These are phyloP conservation scores for Cornus controversa DNA, from an alignment of 148 eudicot species.

Conservation along the genomic window DNA sequence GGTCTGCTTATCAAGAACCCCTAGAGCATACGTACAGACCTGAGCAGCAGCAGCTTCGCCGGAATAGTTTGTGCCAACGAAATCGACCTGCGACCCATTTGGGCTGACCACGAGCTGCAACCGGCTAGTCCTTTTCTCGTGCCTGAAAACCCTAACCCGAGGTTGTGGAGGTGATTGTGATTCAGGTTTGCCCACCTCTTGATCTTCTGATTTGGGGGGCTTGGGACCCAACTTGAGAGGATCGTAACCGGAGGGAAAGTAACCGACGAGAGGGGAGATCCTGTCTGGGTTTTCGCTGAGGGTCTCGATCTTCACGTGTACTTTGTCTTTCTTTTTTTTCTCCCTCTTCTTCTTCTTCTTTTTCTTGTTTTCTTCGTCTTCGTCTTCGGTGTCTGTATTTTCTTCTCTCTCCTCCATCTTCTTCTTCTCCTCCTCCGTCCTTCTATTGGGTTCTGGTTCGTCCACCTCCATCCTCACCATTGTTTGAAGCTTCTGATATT, in stretches of 20 bases:
- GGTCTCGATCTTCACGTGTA: constrained; percentile 31
- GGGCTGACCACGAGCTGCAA: constrained; percentile 55
- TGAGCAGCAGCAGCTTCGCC: constrained; percentile 67
- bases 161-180: not conserved
- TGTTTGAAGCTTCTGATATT: no score
- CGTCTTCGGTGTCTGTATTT: not conserved
- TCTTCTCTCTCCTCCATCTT: not conserved
- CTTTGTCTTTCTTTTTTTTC: constrained; percentile 14
- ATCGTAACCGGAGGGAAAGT: constrained; percentile 58
- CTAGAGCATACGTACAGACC: constrained; percentile 60
- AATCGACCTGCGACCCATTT: constrained; percentile 37
- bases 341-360: constrained; percentile 1
- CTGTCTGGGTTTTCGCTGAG: constrained; percentile 27
- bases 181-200: not conserved
- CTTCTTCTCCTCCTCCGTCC: no score
- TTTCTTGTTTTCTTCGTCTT: constrained; percentile 19
- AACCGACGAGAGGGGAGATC: constrained; percentile 50
- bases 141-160: constrained; percentile 28
- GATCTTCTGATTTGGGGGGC: not conserved
- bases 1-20: constrained; percentile 56
- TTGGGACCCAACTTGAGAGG: constrained; percentile 19
- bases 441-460: no score
- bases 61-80: constrained; percentile 48
- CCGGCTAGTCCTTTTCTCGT: constrained; percentile 35
- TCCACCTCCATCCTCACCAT: no score